These are phyloP conservation scores for Globisporangium barbulae DNA, from an alignment of 352 stramenopile genomes.

Conservation along the genomic window DNA sequence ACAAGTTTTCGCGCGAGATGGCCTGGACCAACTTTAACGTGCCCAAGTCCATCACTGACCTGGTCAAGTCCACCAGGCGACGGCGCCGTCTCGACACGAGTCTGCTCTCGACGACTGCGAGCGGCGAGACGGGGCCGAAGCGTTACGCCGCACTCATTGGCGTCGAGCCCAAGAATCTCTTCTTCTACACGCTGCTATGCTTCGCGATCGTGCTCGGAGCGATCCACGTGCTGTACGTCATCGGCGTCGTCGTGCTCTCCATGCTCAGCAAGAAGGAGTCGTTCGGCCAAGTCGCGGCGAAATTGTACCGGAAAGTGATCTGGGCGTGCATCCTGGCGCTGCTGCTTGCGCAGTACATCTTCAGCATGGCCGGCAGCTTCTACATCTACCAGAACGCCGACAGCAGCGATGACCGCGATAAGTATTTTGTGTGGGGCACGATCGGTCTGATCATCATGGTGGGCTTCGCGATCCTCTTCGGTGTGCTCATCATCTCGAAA, in stretches of 20 bases:
- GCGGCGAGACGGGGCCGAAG: conserved; percentile 52
- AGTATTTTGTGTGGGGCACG: conserved; percentile 43
- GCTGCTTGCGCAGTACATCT: conserved; percentile 83
- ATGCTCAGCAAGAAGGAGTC: conserved; percentile 55
- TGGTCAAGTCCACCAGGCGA: conserved; percentile 13
- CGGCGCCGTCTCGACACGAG: conserved; percentile 33
- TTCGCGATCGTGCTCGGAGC: conserved; percentile 55
- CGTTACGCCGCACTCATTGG: conserved; percentile 70
- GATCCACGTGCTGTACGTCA: conserved; percentile 62
- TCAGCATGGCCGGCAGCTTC: conserved; percentile 79
- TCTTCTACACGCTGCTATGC: conserved; percentile 77
- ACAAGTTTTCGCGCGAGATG: conserved; percentile 79
- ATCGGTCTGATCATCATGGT: conserved; percentile 44
- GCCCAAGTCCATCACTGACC: conserved; percentile 40
- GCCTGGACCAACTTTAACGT: conserved; percentile 88
- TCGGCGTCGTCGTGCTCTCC: conserved; percentile 48
- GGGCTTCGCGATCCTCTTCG: conserved; percentile 58
- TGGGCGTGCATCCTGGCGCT: conserved; percentile 68
- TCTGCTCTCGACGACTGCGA: conserved; percentile 18
- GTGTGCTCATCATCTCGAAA: conserved; percentile 58
- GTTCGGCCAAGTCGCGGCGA: conserved; percentile 46
- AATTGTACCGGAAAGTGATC: conserved; percentile 83
- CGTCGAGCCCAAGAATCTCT: conserved; percentile 59
- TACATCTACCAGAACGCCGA: conserved; percentile 52
- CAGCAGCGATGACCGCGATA: conserved; percentile 23